A percentile compares a stretch with the other conserved stretches of the same genome.
Conservation (phyloP, 768 basidiomycete species). For the Clitopilus passeckerianus region DNA sequence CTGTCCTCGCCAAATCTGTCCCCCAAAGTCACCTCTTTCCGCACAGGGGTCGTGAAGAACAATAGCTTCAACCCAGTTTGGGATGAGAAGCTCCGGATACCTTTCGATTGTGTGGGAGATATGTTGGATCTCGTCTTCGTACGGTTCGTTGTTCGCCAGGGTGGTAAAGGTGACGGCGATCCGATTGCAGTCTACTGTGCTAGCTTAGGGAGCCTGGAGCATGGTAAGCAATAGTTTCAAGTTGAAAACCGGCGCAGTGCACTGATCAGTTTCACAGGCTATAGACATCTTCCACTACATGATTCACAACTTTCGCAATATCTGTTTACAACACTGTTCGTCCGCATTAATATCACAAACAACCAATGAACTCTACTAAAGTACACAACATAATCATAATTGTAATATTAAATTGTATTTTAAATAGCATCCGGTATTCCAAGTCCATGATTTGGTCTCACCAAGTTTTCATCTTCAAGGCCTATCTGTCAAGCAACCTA, state of each 20-base stretch:
- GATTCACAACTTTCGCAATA: conserved; percentile 86
- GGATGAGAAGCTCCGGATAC: conserved; percentile 66
- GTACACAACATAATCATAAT: conserved; percentile 8
- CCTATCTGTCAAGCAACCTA: neutral
- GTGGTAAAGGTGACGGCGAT: conserved; percentile 54
- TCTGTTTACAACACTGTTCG: conserved; percentile 91
- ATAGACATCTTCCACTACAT: conserved; percentile 89
- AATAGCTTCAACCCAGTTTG: conserved; percentile 95
- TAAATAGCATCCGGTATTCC: too few relatives aligned
- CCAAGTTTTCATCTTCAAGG: too few relatives aligned
- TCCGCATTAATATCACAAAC: conserved; percentile 50
- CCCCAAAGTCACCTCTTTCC: conserved; percentile 42
- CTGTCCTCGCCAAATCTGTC: conserved; percentile 11
- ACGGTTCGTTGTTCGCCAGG: conserved; percentile 70
- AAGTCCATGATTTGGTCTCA: too few relatives aligned
- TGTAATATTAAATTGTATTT: neutral
- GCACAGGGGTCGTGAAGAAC: conserved; percentile 72
- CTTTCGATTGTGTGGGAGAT: conserved; percentile 71
- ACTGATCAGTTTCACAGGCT: conserved; percentile 46
- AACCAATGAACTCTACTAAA: neutral
- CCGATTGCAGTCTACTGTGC: conserved; percentile 75
- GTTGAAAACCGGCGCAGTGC: neutral
- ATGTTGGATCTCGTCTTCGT: conserved; percentile 89
- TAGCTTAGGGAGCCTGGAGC: conserved; percentile 68
- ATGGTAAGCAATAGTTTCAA: conserved; percentile 40